phyloP scores from a whole-genome alignment of 2,329 filamentous ascomycete species.

The Apiospora marii region DNA sequence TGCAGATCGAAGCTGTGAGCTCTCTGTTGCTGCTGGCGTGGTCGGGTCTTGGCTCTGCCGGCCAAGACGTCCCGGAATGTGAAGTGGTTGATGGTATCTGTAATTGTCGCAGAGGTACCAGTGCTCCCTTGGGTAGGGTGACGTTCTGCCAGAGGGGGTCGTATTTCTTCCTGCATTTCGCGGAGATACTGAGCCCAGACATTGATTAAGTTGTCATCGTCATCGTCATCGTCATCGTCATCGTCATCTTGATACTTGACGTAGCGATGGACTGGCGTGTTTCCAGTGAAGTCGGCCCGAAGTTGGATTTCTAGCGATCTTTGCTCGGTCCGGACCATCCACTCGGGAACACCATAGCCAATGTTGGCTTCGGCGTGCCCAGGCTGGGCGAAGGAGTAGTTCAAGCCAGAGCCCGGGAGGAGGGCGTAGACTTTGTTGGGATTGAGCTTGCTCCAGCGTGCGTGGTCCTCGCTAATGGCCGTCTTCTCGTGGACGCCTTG shows the following conservation, averaged over 20 bases:
- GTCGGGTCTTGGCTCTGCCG: no score
- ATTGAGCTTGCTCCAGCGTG: neutral
- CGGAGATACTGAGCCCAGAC: neutral
- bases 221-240: no score
- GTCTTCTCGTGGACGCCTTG: neutral
- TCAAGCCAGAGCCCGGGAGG: neutral
- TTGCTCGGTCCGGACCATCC: neutral
- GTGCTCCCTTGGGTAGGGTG: neutral
- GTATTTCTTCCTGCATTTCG: neutral
- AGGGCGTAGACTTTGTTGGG: conserved; percentile 1
- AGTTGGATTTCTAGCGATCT: neutral
- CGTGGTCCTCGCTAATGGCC: neutral
- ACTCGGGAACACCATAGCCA: neutral
- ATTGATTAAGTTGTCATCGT: neutral
- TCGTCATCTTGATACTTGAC: no score
- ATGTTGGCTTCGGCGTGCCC: conserved; percentile 3
- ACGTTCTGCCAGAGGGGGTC: neutral
- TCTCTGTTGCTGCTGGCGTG: neutral
- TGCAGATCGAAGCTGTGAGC: neutral
- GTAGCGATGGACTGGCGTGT: neutral
- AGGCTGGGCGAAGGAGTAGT: conserved; percentile 4
- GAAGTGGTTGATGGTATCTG: neutral
- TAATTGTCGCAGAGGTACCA: no score
- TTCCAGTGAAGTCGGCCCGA: neutral
- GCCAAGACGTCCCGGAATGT: neutral